Conservation (phyloP, 2,329 filamentous ascomycete species). For the Alternaria sp. region DNA sequence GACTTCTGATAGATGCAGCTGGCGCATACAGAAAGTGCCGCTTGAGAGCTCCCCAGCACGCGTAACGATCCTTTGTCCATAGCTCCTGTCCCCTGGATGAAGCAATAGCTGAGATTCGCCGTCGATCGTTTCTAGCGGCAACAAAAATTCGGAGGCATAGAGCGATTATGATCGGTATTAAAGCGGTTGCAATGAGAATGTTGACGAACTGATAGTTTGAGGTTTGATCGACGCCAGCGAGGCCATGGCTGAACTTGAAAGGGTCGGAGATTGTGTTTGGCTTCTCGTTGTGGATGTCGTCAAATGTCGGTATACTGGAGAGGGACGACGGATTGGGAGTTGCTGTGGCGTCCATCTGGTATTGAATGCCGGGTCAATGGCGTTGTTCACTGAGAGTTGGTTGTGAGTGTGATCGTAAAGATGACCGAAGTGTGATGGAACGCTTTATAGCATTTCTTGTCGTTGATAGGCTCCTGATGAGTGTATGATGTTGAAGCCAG, state of each 20-base stretch:
- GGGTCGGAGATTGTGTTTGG: constrained; percentile 27
- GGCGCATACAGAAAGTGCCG: constrained; percentile 54
- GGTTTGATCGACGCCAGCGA: constrained; percentile 55
- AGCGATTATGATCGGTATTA: constrained; percentile 16
- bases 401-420: not conserved
- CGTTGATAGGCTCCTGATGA: not conserved
- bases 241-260: constrained; percentile 51
- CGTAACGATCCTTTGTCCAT: constrained; percentile 23
- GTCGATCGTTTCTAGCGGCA: constrained; percentile 20
- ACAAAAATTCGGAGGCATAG: constrained; percentile 16
- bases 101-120: constrained; percentile 17
- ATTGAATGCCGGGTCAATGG: not conserved
- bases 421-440: not conserved
- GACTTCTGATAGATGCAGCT: constrained; percentile 47
- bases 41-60: constrained; percentile 45
- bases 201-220: constrained; percentile 52
- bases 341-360: not conserved
- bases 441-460: constrained; percentile 1
- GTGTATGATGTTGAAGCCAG: not conserved
- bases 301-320: constrained; percentile 5
- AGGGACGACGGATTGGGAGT: not conserved
- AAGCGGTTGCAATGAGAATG: constrained; percentile 21
- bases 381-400: not conserved
- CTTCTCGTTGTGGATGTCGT: constrained; percentile 17
- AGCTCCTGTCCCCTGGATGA: constrained; percentile 21